Conservation (phyloP, 176 grass and related monocot species). For the Eragrostis curvula region DNA sequence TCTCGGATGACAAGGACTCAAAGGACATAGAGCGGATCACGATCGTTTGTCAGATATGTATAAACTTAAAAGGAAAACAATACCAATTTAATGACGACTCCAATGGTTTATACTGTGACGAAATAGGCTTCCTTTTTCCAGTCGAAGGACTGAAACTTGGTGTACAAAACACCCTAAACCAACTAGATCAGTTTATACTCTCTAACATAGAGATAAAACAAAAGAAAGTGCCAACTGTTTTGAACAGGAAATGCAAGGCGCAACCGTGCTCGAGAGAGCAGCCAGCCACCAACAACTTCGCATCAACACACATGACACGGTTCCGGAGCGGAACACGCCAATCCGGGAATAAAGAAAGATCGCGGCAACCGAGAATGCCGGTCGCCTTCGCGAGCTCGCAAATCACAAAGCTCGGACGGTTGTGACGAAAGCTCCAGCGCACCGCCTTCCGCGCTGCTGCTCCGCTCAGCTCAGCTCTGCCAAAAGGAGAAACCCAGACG, state of each 20-base stretch:
- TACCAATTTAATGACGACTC: background rate
- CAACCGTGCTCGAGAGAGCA: too few species aligned
- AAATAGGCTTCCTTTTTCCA: too few species aligned
- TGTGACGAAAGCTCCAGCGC: background rate
- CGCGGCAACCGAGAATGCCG: background rate
- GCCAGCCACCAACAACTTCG: background rate
- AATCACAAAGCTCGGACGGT: background rate
- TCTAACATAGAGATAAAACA: too few species aligned
- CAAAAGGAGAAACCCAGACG: too few species aligned
- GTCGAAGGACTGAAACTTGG: too few species aligned
- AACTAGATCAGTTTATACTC: too few species aligned
- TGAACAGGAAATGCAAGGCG: background rate
- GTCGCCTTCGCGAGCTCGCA: background rate
- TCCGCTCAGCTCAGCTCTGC: too few species aligned
- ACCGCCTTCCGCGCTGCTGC: background rate
- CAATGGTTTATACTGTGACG: too few species aligned
- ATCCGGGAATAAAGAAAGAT: background rate
- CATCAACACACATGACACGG: background rate
- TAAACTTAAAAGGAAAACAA: background rate
- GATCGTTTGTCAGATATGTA: too few species aligned
- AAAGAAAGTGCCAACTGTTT: background rate
- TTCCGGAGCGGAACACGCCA: background rate
- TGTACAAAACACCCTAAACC: too few species aligned
- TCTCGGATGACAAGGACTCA: too few species aligned
- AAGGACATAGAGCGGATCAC: background rate